Percentiles rank a stretch among this genome's conserved stretches.
These are phyloP conservation scores for Microbotryum intermedium DNA, from an alignment of 1,284 basidiomycete species.

Conservation along the genomic window DNA sequence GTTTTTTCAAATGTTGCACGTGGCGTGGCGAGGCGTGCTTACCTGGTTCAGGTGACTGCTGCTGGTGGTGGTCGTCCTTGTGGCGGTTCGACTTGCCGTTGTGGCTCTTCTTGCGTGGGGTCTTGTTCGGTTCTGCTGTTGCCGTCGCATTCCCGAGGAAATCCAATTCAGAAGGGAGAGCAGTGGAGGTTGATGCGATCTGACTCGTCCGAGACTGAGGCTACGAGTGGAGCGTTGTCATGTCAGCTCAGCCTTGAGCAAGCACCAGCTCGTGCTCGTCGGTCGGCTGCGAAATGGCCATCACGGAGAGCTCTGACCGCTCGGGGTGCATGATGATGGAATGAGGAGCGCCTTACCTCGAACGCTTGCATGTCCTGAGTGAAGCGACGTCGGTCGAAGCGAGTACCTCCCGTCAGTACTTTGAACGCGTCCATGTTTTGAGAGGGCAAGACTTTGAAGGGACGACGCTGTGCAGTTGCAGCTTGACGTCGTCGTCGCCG, in stretches of 20 bases:
- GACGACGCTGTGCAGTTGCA: no score
- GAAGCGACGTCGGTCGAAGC: constrained; percentile 70
- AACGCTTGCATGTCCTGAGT: constrained; percentile 65
- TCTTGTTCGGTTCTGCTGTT: constrained; percentile 33
- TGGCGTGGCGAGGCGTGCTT: not conserved
- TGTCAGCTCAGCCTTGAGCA: no score
- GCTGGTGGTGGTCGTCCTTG: constrained; percentile 16
- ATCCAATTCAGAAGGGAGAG: constrained; percentile 67
- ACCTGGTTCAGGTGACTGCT: not conserved
- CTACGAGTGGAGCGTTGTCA: not conserved
- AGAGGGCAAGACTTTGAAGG: not conserved
- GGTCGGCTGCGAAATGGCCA: not conserved
- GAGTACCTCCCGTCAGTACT: constrained; percentile 31
- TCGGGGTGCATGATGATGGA: not conserved
- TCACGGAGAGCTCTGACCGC: not conserved
- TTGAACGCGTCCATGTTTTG: constrained; percentile 38
- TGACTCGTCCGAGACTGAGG: not conserved
- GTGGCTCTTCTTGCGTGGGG: constrained; percentile 24
- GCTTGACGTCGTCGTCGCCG: no score
- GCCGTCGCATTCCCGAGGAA: constrained; percentile 65
- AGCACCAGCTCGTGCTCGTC: not conserved
- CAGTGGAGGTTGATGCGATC: constrained; percentile 13
- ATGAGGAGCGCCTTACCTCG: constrained; percentile 45
- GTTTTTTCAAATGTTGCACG: not conserved
- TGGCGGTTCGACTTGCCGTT: constrained; percentile 22